phyloP scores from a whole-genome alignment of 139 green algal species.

The Closterium sp. region DNA sequence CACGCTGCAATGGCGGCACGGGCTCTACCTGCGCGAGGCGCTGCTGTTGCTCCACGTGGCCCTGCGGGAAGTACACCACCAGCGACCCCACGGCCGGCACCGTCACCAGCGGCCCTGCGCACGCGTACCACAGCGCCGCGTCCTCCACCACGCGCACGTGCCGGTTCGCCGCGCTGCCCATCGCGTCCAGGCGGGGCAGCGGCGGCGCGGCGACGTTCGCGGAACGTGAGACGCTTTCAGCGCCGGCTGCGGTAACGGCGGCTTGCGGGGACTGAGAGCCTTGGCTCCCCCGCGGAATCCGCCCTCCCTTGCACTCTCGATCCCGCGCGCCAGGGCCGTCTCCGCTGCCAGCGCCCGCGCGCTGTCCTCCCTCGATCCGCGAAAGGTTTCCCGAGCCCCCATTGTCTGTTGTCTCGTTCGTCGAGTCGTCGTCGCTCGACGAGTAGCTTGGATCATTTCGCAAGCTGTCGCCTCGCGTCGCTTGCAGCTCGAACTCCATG shows the following conservation, averaged over 20 bases:
- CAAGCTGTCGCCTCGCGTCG: not conserved
- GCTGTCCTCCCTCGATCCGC: too few species aligned
- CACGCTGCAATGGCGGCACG: too few species aligned
- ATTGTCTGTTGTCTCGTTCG: too few species aligned
- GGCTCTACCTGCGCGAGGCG: not conserved
- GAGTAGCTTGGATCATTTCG: not conserved
- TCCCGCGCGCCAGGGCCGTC: not conserved
- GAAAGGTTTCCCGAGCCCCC: too few species aligned
- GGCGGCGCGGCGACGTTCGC: not conserved
- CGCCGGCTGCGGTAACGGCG: not conserved
- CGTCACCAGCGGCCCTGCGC: conserved; percentile 21
- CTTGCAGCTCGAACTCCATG: not conserved
- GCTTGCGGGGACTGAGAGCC: not conserved
- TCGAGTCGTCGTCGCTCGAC: not conserved
- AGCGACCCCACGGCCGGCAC: conserved; percentile 19
- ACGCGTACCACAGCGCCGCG: conserved; percentile 28
- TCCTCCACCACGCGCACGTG: not conserved
- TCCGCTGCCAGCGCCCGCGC: too few species aligned
- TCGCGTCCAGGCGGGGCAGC: not conserved
- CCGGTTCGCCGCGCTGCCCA: not conserved
- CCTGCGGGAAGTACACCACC: conserved; percentile 39
- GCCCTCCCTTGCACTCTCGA: not conserved
- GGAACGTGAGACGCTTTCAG: not conserved
- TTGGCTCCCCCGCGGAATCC: not conserved
- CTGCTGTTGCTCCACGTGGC: conserved; percentile 4